phyloP scores from a whole-genome alignment of 352 stramenopile species.

The Phytophthora brassicae region DNA sequence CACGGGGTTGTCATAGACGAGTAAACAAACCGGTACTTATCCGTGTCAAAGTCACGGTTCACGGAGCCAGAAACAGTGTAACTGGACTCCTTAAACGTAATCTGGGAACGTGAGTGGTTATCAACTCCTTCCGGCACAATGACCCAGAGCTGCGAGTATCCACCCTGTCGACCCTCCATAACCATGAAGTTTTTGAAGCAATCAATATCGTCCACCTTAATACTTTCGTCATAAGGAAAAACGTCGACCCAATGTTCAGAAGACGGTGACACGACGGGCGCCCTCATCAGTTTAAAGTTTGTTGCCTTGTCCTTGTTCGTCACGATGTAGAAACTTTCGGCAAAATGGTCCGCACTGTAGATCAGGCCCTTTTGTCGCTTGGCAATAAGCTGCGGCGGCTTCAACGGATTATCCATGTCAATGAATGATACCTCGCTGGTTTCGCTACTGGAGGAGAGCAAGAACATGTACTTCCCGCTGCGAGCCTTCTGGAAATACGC shows the following conservation, averaged over 20 bases:
- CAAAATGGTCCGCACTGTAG: conserved; percentile 89
- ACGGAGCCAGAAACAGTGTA: conserved; percentile 82
- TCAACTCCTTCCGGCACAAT: conserved; percentile 55
- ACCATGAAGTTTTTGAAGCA: conserved; percentile 90
- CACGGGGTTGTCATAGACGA: conserved; percentile 92
- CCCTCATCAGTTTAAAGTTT: conserved; percentile 94
- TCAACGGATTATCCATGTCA: conserved; percentile 54
- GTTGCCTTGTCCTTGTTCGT: conserved; percentile 93
- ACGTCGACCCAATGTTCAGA: conserved; percentile 87
- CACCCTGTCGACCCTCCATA: conserved; percentile 82
- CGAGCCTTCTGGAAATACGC: conserved; percentile 91
- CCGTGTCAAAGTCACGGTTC: conserved; percentile 89
- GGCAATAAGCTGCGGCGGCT: conserved; percentile 56
- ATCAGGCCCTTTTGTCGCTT: conserved; percentile 69
- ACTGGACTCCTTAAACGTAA: conserved; percentile 90
- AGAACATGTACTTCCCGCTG: conserved; percentile 92
- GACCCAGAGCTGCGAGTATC: conserved; percentile 87
- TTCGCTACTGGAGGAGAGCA: conserved; percentile 88
- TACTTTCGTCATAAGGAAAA: conserved; percentile 75
- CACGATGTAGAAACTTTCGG: conserved; percentile 90
- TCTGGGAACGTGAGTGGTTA: conserved; percentile 52
- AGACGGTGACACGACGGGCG: conserved; percentile 46
- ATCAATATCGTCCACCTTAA: conserved; percentile 86
- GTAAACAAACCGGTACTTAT: conserved; percentile 91
- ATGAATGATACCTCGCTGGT: conserved; percentile 90